phyloP scores from a whole-genome alignment of 768 basidiomycete genomes.

The Amyloporia xantha region DNA sequence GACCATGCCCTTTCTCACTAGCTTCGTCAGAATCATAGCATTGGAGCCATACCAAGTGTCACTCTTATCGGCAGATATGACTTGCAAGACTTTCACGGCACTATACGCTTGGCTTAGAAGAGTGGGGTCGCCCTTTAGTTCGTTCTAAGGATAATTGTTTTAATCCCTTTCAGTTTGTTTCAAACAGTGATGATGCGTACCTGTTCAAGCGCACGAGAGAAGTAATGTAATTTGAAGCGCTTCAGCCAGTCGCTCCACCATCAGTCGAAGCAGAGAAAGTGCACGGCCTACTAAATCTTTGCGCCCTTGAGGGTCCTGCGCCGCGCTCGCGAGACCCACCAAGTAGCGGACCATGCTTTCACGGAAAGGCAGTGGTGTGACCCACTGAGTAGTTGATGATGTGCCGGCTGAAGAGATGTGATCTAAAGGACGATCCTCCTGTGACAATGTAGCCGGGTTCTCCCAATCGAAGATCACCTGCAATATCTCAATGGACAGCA shows the following conservation, averaged over 20 bases:
- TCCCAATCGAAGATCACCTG: constrained; percentile 96
- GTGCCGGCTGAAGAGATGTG: neutral
- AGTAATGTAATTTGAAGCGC: constrained; percentile 89
- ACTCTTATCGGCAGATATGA: constrained; percentile 76
- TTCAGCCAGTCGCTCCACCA: constrained; percentile 83
- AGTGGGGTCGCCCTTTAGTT: constrained; percentile 54
- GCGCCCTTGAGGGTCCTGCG: constrained; percentile 41
- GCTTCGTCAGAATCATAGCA: constrained; percentile 64
- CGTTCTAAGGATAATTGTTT: too few relatives aligned
- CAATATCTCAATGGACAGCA: constrained; percentile 82
- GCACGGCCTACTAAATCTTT: constrained; percentile 53
- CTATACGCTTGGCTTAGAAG: constrained; percentile 66
- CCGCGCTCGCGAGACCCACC: constrained; percentile 78
- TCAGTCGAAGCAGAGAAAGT: constrained; percentile 59
- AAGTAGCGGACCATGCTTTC: constrained; percentile 95
- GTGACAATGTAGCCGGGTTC: constrained; percentile 41
- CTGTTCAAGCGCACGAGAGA: constrained; percentile 77
- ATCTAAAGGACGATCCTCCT: too few relatives aligned
- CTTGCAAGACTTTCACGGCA: constrained; percentile 82
- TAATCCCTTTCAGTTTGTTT: too few relatives aligned
- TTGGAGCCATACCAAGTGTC: constrained; percentile 78
- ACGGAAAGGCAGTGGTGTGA: constrained; percentile 70
- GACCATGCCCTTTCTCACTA: constrained; percentile 81
- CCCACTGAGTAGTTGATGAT: constrained; percentile 36
- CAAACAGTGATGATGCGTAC: too few relatives aligned